Percentiles rank a stretch among this genome's conserved stretches.
Conservation (phyloP, 2,329 filamentous ascomycete species). For the Venturia nashicola region DNA sequence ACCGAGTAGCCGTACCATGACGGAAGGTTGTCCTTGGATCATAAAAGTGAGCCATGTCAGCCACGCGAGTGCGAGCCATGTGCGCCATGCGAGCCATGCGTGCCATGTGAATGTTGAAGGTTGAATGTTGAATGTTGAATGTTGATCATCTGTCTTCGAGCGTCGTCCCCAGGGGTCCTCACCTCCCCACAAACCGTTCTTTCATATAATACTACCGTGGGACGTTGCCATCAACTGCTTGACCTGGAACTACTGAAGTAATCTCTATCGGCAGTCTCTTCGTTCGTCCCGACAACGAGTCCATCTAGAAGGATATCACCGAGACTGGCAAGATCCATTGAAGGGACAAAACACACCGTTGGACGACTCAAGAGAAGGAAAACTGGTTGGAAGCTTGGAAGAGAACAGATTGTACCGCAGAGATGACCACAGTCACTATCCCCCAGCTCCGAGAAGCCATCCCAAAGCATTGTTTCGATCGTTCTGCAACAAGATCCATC, state of each 20-base stretch:
- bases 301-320: no score
- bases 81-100: no score
- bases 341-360: neutral
- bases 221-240: no score
- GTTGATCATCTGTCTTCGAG: neutral
- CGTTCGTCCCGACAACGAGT: no score
- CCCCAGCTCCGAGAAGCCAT: constrained; percentile 30
- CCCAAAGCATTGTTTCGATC: constrained; percentile 49
- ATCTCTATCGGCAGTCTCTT: no score
- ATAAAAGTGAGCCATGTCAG: neutral
- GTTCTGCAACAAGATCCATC: constrained; percentile 27
- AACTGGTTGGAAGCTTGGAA: no score
- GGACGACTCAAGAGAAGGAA: neutral
- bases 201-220: no score
- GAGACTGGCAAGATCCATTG: no score
- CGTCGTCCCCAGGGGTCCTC: no score
- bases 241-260: no score
- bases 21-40: neutral
- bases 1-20: neutral
- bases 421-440: neutral
- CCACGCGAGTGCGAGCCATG: no score
- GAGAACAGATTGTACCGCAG: neutral
- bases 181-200: no score
- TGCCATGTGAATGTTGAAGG: neutral
- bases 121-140: neutral